Percentiles rank a stretch among this genome's conserved stretches.
These are phyloP conservation scores for Exophiala spinifera DNA, from an alignment of 2,329 filamentous ascomycete genomes.

Conservation along the genomic window DNA sequence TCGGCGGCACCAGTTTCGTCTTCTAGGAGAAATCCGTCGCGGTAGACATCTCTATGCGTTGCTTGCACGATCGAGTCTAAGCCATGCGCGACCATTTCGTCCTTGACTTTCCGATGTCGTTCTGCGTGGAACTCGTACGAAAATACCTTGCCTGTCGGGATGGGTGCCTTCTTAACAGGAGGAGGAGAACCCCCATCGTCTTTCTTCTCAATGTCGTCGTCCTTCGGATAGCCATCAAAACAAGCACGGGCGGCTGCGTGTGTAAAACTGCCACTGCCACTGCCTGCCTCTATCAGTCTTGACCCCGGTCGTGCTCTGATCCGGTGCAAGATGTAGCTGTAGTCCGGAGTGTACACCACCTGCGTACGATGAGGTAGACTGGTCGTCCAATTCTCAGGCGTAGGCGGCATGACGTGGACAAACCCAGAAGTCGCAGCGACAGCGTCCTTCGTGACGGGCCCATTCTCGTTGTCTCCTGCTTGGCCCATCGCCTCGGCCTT, in stretches of 20 bases:
- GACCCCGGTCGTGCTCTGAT: slow-evolving; percentile 46
- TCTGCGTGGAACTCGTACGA: slow-evolving; percentile 51
- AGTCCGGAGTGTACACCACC: slow-evolving; percentile 53
- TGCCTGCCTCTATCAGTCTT: slow-evolving; percentile 50
- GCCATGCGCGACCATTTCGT: slow-evolving; percentile 45
- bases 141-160: slow-evolving; percentile 44
- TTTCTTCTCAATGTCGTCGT: background rate
- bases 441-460: slow-evolving; percentile 32
- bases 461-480: slow-evolving; percentile 24
- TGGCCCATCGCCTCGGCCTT: slow-evolving; percentile 43
- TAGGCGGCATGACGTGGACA: slow-evolving; percentile 48
- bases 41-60: slow-evolving; percentile 50
- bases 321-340: slow-evolving; percentile 51
- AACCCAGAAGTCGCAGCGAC: slow-evolving; percentile 47
- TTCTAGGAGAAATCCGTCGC: slow-evolving; percentile 45
- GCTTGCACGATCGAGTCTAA: slow-evolving; percentile 44
- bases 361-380: slow-evolving; percentile 52
- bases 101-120: slow-evolving; percentile 40
- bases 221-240: slow-evolving; percentile 40
- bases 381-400: slow-evolving; percentile 50
- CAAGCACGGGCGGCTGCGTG: slow-evolving; percentile 50
- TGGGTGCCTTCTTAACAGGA: slow-evolving; percentile 2
- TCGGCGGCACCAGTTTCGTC: slow-evolving; percentile 22
- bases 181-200: background rate
- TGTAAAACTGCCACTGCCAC: slow-evolving; percentile 52